Evolutionary conservation across 75 land plant genomes (phyloP).

Genomic region (Isoetes taiwanensis): DNA sequence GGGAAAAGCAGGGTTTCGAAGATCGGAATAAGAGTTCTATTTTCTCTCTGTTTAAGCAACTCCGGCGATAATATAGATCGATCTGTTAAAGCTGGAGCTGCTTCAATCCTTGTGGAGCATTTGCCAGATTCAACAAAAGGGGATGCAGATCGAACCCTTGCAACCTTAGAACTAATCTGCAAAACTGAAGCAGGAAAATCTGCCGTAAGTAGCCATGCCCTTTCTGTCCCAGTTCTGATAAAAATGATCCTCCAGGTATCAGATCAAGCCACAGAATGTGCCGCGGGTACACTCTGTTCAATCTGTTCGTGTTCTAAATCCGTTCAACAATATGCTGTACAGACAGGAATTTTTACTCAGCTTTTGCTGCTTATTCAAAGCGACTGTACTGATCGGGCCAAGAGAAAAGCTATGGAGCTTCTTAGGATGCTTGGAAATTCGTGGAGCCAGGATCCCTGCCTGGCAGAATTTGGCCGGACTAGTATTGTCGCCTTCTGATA

Average conservation of each 20-base stretch:
- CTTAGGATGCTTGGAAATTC: constrained; percentile 44
- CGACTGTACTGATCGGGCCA: constrained; percentile 42
- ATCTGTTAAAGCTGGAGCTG: not conserved
- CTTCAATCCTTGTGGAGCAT: not conserved
- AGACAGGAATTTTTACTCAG: constrained; percentile 44
- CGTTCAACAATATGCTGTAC: constrained; percentile 26
- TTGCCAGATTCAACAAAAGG: not conserved
- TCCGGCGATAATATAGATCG: not conserved
- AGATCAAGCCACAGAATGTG: constrained; percentile 14
- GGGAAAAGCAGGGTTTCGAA: not conserved
- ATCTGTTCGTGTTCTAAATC: not conserved
- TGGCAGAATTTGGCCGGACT: too few species aligned
- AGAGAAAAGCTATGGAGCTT: constrained; percentile 42
- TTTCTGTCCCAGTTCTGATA: constrained; percentile 14
- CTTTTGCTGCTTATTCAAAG: constrained; percentile 52
- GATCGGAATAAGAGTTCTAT: not conserved
- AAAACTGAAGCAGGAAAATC: constrained; percentile 12
- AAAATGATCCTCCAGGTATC: constrained; percentile 6
- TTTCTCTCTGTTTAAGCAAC: not conserved
- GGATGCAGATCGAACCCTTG: constrained; percentile 11
- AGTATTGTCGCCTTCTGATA: too few species aligned
- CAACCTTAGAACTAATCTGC: constrained; percentile 13
- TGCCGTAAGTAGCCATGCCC: constrained; percentile 1
- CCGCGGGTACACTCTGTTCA: constrained; percentile 10
- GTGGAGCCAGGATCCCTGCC: constrained; percentile 31